phyloP scores from a whole-genome alignment of 495 filamentous ascomycete species.

The Daldinia caldariorum region DNA sequence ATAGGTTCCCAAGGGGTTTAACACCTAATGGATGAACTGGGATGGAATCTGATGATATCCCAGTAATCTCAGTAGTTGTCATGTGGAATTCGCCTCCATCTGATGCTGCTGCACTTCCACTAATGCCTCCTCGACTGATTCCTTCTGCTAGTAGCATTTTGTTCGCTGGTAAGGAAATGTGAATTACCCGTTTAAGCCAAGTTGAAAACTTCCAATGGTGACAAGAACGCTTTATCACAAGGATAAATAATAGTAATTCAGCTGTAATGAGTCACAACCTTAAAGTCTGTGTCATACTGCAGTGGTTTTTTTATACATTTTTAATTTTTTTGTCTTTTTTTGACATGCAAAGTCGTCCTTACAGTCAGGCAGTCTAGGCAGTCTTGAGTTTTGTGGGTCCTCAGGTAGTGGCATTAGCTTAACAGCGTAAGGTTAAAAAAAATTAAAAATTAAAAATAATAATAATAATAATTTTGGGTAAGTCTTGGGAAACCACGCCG shows the following conservation, averaged over 20 bases:
- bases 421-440: background rate
- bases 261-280: slow-evolving; percentile 33
- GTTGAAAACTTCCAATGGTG: slow-evolving; percentile 15
- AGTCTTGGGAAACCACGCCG: slow-evolving; percentile 5
- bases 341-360: background rate
- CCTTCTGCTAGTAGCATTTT: slow-evolving; percentile 43
- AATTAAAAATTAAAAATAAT: too few relatives aligned
- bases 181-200: slow-evolving; percentile 32
- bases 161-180: background rate
- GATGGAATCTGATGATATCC: slow-evolving; percentile 58
- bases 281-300: background rate
- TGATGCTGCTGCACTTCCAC: slow-evolving; percentile 16
- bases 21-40: slow-evolving; percentile 85
- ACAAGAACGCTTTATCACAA: slow-evolving; percentile 21
- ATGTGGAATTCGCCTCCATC: slow-evolving; percentile 36
- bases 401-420: background rate
- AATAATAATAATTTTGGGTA: background rate
- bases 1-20: slow-evolving; percentile 89
- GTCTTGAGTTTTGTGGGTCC: slow-evolving; percentile 17
- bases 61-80: slow-evolving; percentile 6
- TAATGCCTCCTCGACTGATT: slow-evolving; percentile 32
- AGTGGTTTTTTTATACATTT: too few relatives aligned
- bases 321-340: background rate
- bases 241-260: slow-evolving; percentile 14
- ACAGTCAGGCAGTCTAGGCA: background rate